Evolutionary conservation across 2,329 filamentous ascomycete genomes (phyloP), one percentile per base, ranked within the genome.

Genomic region (Fusarium metavorans): DNA sequence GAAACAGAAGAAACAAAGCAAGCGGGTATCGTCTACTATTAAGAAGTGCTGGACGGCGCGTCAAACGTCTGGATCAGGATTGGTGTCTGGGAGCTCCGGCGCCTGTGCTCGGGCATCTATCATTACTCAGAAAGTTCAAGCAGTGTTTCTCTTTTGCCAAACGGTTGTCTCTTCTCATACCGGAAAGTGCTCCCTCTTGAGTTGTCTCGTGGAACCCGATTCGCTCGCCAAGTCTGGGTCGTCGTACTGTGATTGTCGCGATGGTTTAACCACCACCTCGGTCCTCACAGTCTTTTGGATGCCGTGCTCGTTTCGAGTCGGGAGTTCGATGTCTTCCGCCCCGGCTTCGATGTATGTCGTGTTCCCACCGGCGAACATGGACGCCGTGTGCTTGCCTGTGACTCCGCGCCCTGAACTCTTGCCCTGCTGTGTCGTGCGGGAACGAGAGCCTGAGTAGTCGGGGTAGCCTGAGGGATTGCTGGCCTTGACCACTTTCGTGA

Each of bases 401-500:
- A 61, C 58, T 10, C 45, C 68, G 2, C 23, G 43, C 2, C 60
- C 43, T 5, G 70, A 69, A 60, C 68, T 76, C 61, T 79, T 79
- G 34, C 64, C 52, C 20, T 66, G 66, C 27, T 66, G 61, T 1
- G 71, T 74, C 4, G 59, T 62, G 4, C 62, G 56, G 6, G 77
- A 79, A n/a, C 67, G 74, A 9, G 70, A 76, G 2, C 70, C 71
- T 4, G 76, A 78, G 54, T 78, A 78, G 35, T 79, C 72, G 37
- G 67, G 66, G 32, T 76, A 73, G 2, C 76, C 76, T 87, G 86
- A 30, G 20, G 71, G 68, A 45, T 79, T 79, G 39, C 75, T 78
- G 9, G 77, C 77, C 34, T 78, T 78, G 57, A 80, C 78, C 0
- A 86, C 80, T 60, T 83, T 84, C 20, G 79, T 85, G 73, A 88